Base-by-base conservation (phyloP, 495 filamentous ascomycete species). In the Neurospora sp. region DNA sequence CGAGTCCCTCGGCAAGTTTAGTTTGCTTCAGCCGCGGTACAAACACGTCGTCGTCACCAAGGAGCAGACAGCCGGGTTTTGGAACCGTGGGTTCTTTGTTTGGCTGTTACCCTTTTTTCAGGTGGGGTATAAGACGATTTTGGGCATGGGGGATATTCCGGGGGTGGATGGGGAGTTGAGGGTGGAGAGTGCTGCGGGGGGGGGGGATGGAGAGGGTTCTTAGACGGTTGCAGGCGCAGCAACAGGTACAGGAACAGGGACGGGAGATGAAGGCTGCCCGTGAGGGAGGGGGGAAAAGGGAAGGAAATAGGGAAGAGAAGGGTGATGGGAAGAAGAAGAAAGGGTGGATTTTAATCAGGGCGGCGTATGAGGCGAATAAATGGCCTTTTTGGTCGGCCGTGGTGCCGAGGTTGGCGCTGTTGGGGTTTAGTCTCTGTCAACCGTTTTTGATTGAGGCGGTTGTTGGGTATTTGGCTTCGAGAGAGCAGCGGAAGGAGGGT, bases 21-120 rank as follows among this genome's bases (percentile, higher is more conserved):
- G 65, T 6, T 40, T 72, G 16, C 37, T 82, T n/a, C 77, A 74
- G 18, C 68, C 76, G 1, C 53, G 16, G 0, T 79, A 80, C 65
- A 69, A 71, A 9, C 47, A 74, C 16, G 72, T 61, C 2, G 53
- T 61, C 53, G 53, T 71, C 14, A 79, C 76, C 27, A 71, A 75
- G 18, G 81, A 83, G 61, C 69, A 74, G 47, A 76, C 72, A 0
- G 72, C 71, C 1, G 74, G 77, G 20, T 81, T 83, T 61, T 82
- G 80, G 81, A 73, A 70, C 9, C 70, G 79, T 4, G 78, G 77
- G 27, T 73, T 82, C n/a, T 81, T 79, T 39, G 75, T 77, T 35
- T 83, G 81, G 81, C 41, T 80, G 2, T n/a, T 80, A 1, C 79
- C 81, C 0, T 73, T 81, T 10, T 76, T 82, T 35, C 77, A 71